These are phyloP conservation scores for Beta vulgaris DNA, from an alignment of 148 eudicot genomes.

Conservation along the genomic window DNA sequence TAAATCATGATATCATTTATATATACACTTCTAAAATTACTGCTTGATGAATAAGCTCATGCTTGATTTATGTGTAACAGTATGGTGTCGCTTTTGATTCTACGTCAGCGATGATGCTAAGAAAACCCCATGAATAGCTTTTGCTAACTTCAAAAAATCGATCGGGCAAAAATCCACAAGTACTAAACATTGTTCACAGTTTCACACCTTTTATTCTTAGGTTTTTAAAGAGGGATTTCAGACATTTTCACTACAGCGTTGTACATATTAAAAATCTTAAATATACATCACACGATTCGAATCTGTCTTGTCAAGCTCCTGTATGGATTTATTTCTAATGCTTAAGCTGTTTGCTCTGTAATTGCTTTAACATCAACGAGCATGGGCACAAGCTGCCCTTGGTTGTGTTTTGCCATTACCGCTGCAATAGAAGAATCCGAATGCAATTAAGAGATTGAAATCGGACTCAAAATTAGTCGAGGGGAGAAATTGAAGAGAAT, in stretches of 20 bases:
- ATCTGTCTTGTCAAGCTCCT: neutral
- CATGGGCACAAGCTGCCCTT: slow-evolving; percentile 62
- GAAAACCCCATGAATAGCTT: no score
- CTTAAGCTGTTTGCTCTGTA: slow-evolving; percentile 20
- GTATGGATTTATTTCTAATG: neutral
- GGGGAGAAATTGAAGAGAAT: neutral
- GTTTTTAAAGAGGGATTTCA: neutral
- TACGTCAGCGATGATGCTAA: no score
- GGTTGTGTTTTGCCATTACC: slow-evolving; percentile 44
- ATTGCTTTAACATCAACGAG: slow-evolving; percentile 57
- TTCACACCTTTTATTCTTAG: no score
- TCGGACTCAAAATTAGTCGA: neutral
- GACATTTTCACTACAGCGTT: neutral
- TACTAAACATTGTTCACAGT: no score
- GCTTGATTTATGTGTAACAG: no score
- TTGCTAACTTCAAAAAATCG: no score
- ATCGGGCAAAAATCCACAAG: no score
- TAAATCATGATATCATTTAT: no score
- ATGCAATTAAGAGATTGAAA: neutral
- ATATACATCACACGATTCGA: neutral
- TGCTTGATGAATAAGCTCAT: neutral
- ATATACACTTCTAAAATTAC: neutral
- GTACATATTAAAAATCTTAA: neutral
- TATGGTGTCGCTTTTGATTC: no score
- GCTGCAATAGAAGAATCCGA: slow-evolving; percentile 36